Evolutionary conservation across 805 yeast species (phyloP).

Genomic region (Metschnikowia colocasiae): DNA sequence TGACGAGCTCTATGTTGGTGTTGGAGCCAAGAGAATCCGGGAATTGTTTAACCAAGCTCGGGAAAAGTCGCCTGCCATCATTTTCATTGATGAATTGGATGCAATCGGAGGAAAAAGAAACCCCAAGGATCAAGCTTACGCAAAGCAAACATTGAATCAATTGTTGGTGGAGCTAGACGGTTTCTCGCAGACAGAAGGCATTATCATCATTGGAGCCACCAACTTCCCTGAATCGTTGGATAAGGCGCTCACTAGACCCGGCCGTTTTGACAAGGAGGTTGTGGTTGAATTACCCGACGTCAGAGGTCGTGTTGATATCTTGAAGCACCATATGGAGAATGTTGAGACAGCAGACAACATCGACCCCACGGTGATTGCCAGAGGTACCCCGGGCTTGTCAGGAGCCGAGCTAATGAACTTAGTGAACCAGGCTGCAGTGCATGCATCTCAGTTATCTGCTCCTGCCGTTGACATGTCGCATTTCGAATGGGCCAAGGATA

Average conservation of each 20-base stretch:
- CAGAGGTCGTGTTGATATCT: conserved; percentile 90
- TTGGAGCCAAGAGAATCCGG: conserved; percentile 96
- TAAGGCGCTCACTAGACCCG: conserved; percentile 97
- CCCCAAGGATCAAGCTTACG: conserved; percentile 97
- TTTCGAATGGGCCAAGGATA: conserved; percentile 99
- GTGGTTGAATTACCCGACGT: conserved; percentile 96
- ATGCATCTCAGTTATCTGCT: conserved; percentile 91
- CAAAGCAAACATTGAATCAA: conserved; percentile 95
- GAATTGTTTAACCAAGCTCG: conserved; percentile 92
- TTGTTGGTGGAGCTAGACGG: conserved; percentile 95
- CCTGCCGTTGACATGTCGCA: conserved; percentile 85
- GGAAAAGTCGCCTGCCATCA: conserved; percentile 92
- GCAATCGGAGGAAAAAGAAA: conserved; percentile 98
- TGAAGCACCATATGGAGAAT: conserved; percentile 86
- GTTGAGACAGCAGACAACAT: conserved; percentile 83
- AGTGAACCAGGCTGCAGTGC: conserved; percentile 97
- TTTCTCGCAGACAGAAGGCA: conserved; percentile 85
- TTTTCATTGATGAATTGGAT: conserved; percentile 95
- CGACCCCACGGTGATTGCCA: conserved; percentile 84
- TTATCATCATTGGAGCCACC: conserved; percentile 96
- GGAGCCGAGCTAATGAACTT: conserved; percentile 96
- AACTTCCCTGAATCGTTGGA: conserved; percentile 97
- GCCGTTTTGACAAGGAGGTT: conserved; percentile 94
- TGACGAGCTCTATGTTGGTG: conserved; percentile 97
- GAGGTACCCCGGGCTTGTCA: conserved; percentile 97